phyloP scores from a whole-genome alignment of 768 basidiomycete genomes.

The Boletus coccyginus region DNA sequence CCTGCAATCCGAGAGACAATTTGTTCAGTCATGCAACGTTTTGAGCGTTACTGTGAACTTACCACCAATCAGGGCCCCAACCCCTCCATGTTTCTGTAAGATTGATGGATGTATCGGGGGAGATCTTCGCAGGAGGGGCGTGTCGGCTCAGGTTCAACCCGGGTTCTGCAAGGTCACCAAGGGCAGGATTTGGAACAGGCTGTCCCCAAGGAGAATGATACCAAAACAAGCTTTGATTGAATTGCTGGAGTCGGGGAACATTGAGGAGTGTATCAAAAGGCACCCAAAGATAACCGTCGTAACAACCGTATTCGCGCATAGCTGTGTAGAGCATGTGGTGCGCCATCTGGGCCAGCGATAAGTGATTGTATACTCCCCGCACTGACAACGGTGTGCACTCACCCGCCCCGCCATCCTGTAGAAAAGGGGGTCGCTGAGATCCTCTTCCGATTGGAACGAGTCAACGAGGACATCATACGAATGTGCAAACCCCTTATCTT shows the following conservation, averaged over 20 bases:
- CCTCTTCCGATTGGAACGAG: conserved; percentile 44
- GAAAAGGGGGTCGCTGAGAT: conserved; percentile 34
- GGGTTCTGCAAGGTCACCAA: conserved; percentile 14
- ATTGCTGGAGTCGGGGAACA: conserved; percentile 45
- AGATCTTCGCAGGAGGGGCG: conserved; percentile 40
- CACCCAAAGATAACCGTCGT: conserved; percentile 51
- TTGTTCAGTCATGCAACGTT: conserved; percentile 7
- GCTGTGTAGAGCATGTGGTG: conserved; percentile 54
- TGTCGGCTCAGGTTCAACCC: conserved; percentile 27
- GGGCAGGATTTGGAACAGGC: conserved; percentile 40
- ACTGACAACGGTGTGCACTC: conserved; percentile 6
- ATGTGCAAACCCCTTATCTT: conserved; percentile 45
- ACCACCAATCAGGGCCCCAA: conserved; percentile 46
- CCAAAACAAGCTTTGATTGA: conserved; percentile 46
- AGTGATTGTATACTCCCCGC: background rate
- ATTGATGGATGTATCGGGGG: conserved; percentile 38
- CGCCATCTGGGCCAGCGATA: conserved; percentile 36
- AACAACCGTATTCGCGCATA: conserved; percentile 41
- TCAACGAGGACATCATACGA: conserved; percentile 52
- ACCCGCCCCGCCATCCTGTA: conserved; percentile 47
- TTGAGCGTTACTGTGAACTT: conserved; percentile 3
- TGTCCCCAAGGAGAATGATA: conserved; percentile 48
- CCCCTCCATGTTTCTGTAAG: conserved; percentile 41
- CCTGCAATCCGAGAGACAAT: conserved; percentile 23
- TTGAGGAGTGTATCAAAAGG: conserved; percentile 52